Percentiles rank a stretch among this genome's conserved stretches.
Evolutionary conservation across 2,329 filamentous ascomycete genomes (phyloP).

Genomic region (Pseudomassariella vexata): DNA sequence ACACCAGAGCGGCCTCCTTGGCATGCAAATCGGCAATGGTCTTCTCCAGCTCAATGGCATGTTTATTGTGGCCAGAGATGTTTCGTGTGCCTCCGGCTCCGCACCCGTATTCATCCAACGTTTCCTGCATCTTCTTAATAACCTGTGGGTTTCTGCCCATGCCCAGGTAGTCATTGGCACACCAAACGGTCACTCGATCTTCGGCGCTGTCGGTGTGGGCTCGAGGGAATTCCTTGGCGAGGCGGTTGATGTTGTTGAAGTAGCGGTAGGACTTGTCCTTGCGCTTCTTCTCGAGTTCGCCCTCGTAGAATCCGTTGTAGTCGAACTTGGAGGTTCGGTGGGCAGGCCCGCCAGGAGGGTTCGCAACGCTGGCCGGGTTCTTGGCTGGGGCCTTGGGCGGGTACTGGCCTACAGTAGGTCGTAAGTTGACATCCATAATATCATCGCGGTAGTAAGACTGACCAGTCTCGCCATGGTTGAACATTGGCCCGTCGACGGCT

Average conservation of each 20-base stretch:
- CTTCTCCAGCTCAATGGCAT: slow-evolving; percentile 78
- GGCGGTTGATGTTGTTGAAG: slow-evolving; percentile 99
- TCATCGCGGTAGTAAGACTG: background rate
- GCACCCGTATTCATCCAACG: slow-evolving; percentile 88
- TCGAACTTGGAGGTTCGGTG: slow-evolving; percentile 61
- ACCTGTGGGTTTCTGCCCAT: slow-evolving; percentile 92
- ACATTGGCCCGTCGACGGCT: slow-evolving; percentile 58
- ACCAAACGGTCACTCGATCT: slow-evolving; percentile 94
- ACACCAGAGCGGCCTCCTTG: slow-evolving; percentile 88
- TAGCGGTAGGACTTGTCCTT: slow-evolving; percentile 99
- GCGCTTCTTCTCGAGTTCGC: slow-evolving; percentile 95
- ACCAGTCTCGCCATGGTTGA: slow-evolving; percentile 43
- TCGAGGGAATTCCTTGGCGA: slow-evolving; percentile 92
- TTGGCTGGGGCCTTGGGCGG: slow-evolving; percentile 24
- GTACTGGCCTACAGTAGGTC: slow-evolving; percentile 23
- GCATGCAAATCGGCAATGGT: slow-evolving; percentile 83
- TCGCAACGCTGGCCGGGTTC: slow-evolving; percentile 21
- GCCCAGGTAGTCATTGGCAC: slow-evolving; percentile 96
- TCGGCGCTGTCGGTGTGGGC: slow-evolving; percentile 82
- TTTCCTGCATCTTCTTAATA: slow-evolving; percentile 87
- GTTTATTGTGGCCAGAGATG: slow-evolving; percentile 95
- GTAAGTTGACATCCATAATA: slow-evolving; percentile 12
- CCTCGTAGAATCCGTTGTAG: slow-evolving; percentile 83
- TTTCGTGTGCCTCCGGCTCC: slow-evolving; percentile 95
- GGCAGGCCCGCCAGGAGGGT: slow-evolving; percentile 18